Base-by-base conservation (phyloP, 2,329 filamentous ascomycete species). In the Decorospora gaudefroyi region DNA sequence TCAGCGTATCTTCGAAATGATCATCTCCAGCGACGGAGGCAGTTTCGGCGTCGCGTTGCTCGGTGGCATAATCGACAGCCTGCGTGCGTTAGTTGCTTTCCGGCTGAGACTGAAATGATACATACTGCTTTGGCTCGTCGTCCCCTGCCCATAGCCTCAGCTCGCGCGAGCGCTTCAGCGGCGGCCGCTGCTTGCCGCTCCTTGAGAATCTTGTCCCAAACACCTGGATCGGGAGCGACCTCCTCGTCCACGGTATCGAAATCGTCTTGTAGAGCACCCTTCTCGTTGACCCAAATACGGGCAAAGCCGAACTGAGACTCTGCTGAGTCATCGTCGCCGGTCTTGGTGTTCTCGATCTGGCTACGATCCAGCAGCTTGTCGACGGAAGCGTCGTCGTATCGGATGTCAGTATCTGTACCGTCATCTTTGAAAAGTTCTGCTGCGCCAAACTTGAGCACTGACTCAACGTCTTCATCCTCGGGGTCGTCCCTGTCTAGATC, bases 161-260 rank as follows among this genome's bases (percentile, higher is more conserved):
- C 78, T 46, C 84, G 83, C 22, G 84, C 84, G 15, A 68, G 53
- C 6, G 84, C 83, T 59, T 90, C 84, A 42, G 83, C 82, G n/a
- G 82, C 79, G 2, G 90, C 91, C 41, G 86, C 83, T 28, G 82
- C 83, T 68, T 95, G 89, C 51, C 93, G 84, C 64, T 95, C 82
- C 39, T 85, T 83, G 23, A 99, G 76, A 47, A 99, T 96, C 58
- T 85, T 86, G 40, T 95, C 90, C 95, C 95, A 99, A 0, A 95
- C 82, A 23, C 83, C 84, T 10, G 81, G 78, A 59, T 85, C 85
- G 7, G 85, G 76, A 0, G 76, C 68, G 4, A 79, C 74, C 5
- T 80, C 78, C 17, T 81, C 75, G 2, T 78, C 74, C 4, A 75
- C 72, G 16, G 78, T 76, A 30, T 81, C 76, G 15, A 87, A 66